These are phyloP conservation scores for Thelephora ganbajun DNA, from an alignment of 768 basidiomycete genomes.

Conservation along the genomic window DNA sequence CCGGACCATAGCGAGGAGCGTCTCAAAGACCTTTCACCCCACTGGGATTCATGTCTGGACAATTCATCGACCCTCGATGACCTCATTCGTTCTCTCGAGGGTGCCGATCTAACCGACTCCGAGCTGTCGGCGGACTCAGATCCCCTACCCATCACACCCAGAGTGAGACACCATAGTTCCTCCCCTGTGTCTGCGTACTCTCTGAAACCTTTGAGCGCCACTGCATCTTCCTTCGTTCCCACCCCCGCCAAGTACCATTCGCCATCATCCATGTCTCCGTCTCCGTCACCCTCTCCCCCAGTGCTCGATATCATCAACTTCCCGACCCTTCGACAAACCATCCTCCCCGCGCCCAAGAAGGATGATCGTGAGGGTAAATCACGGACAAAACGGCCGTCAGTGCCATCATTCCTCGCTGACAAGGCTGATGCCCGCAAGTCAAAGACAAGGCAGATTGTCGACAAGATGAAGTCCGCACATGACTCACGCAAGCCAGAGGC, in stretches of 20 bases:
- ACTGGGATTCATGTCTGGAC: conserved; percentile 11
- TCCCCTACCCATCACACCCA: conserved; percentile 38
- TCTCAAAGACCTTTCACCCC: conserved; percentile 1
- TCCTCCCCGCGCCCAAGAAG: conserved; percentile 29
- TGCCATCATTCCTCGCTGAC: conserved; percentile 38
- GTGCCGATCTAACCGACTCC: conserved; percentile 29
- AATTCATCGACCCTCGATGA: conserved; percentile 7
- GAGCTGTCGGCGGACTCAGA: conserved; percentile 26
- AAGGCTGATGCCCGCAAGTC: conserved; percentile 30
- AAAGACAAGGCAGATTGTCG: conserved; percentile 46
- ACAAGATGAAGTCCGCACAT: conserved; percentile 30
- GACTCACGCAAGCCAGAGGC: not conserved
- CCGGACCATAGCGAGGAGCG: conserved; percentile 5
- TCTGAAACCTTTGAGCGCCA: conserved; percentile 15
- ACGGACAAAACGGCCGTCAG: conserved; percentile 17
- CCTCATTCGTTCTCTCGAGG: conserved; percentile 6
- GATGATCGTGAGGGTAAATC: conserved; percentile 41
- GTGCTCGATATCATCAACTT: conserved; percentile 25
- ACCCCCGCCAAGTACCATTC: conserved; percentile 7
- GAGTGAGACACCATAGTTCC: conserved; percentile 15
- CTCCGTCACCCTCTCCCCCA: conserved; percentile 9
- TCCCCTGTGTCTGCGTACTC: conserved; percentile 11
- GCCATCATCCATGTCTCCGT: conserved; percentile 5
- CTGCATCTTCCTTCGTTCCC: conserved; percentile 15
- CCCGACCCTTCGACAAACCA: conserved; percentile 28